Base-by-base conservation (phyloP, 129 eudicot genomes). In the Logfia minima region DNA sequence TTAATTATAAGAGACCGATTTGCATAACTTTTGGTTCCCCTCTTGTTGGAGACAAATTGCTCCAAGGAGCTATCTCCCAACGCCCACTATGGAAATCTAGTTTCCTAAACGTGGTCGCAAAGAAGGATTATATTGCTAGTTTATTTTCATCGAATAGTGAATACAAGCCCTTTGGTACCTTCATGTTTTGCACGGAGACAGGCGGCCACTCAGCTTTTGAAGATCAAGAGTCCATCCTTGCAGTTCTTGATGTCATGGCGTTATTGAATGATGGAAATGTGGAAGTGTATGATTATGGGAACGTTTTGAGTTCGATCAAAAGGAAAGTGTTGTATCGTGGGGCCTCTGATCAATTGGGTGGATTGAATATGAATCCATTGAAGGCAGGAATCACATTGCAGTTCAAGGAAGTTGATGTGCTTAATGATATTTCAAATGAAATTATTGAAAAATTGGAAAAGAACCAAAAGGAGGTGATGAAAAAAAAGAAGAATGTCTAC, bases 11-110 rank as follows among this genome's bases (percentile, higher is more conserved):
- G 58, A 43, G 69, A 11, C 88, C 88, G 8, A 69, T 85, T 65
- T 87, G 91, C 76, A 74, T 87, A 72, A 84, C 85, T 17, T 87
- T 84, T 19, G 92, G 92, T 4, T 82, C 85, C 26, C 88, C 92
- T 31, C 88, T 87, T 14, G 66, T 87, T 31, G 92, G 92, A 24
- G 26, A 24, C 26, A 24, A 24, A 24, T 0, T 24, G 0, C 26
- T 24, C 26, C 26, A 24, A 17, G 78, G 0, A 4, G 84, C 88
- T 58, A 80, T 87, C 65, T 71, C 74, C 2, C 82, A 82, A 72
- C 80, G 92, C 17, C 83, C 92, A 21, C 52, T 73, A 31, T 87
- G 92, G 92, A 62, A 71, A 73, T 74, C 85, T 8, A 39, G 88
- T 48, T 87, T 84, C 53, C 68, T 87, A 8, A 81, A 87, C 66